Percentiles rank a stretch among this genome's conserved stretches.
These are phyloP conservation scores for Wickerhamiella cacticola DNA, from an alignment of 805 yeast species.

Conservation along the genomic window DNA sequence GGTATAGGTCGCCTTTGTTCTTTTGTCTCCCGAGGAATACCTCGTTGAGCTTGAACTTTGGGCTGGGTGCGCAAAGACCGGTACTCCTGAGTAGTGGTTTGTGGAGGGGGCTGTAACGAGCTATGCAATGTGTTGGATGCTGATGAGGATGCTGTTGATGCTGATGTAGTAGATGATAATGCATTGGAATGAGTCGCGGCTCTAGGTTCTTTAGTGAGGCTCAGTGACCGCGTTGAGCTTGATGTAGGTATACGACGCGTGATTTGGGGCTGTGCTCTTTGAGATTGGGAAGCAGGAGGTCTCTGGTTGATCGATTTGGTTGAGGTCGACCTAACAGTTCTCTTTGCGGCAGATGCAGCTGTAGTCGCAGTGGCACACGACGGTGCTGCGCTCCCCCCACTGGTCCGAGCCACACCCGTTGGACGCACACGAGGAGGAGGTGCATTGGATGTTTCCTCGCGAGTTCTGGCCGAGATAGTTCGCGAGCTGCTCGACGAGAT, in stretches of 20 bases:
- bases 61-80: background rate
- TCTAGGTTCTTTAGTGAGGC: background rate
- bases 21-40: background rate
- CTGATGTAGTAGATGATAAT: background rate
- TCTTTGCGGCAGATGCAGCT: constrained; percentile 9
- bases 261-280: background rate
- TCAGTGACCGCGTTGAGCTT: background rate
- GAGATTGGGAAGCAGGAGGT: background rate
- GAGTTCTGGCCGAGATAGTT: background rate
- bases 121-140: background rate
- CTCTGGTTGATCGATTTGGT: background rate
- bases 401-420: too few relatives aligned
- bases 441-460: background rate
- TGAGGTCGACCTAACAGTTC: background rate
- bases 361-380: constrained; percentile 7
- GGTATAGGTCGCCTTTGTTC: background rate
- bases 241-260: constrained; percentile 1
- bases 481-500: too few relatives aligned
- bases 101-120: background rate
- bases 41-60: background rate
- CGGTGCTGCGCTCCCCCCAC: too few relatives aligned
- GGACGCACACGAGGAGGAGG: background rate
- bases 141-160: background rate
- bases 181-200: background rate
- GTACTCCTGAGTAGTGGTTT: background rate